These are phyloP conservation scores for Podaxis sp. DNA, from an alignment of 768 basidiomycete species.

Conservation along the genomic window DNA sequence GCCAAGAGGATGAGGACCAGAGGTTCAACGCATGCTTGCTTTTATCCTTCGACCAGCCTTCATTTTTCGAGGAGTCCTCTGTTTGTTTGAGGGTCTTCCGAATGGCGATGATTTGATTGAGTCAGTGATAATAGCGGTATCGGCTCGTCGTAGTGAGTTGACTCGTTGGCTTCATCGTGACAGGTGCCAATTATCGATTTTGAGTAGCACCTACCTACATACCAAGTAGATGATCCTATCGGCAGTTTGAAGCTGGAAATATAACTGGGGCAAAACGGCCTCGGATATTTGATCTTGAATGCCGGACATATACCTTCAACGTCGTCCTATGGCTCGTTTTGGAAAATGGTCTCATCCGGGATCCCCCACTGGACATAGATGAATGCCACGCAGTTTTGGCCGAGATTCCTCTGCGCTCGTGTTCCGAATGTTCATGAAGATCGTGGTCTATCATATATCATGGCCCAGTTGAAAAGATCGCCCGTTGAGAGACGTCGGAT, in stretches of 20 bases:
- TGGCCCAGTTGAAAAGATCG: neutral
- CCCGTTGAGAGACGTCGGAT: neutral
- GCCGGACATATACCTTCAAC: too few species aligned
- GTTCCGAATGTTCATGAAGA: too few species aligned
- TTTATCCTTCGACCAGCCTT: slow-evolving; percentile 1
- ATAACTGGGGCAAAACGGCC: neutral
- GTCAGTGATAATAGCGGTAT: slow-evolving; percentile 5
- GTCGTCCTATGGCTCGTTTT: too few species aligned
- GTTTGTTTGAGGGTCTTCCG: slow-evolving; percentile 9
- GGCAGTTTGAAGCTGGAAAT: neutral
- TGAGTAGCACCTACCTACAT: neutral
- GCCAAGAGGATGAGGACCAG: neutral
- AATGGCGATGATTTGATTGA: slow-evolving; percentile 9
- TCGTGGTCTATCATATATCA: too few species aligned
- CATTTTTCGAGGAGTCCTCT: neutral
- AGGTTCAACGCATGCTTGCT: neutral
- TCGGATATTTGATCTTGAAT: neutral
- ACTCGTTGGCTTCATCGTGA: slow-evolving; percentile 2
- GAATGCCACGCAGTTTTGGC: too few species aligned
- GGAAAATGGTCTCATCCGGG: too few species aligned
- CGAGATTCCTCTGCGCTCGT: too few species aligned
- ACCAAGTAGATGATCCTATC: neutral
- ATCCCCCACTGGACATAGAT: too few species aligned
- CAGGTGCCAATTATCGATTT: slow-evolving; percentile 10
- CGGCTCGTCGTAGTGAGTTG: neutral